A percentile compares a stretch with the other conserved stretches of the same genome.
These are phyloP conservation scores for Tritrichomonas foetus DNA, from an alignment of 208 protist genomes.

Conservation along the genomic window DNA sequence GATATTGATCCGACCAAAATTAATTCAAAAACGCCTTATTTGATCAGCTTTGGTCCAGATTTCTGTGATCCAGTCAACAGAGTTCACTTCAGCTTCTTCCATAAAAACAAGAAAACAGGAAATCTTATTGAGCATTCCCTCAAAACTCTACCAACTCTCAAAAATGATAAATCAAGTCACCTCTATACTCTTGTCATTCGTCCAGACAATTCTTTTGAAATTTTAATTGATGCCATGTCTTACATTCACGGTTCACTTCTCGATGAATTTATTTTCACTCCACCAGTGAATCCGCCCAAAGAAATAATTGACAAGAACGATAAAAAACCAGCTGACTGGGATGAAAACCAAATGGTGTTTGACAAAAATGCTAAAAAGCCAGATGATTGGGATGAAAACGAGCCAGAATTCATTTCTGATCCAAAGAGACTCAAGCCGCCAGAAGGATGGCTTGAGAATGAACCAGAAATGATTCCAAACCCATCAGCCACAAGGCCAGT, in stretches of 20 bases:
- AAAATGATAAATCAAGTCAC: conserved; percentile 47
- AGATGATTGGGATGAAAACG: conserved; percentile 52
- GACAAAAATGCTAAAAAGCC: conserved; percentile 44
- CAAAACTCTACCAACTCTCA: background rate
- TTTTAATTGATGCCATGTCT: conserved; percentile 49
- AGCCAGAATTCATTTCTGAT: background rate
- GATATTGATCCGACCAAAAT: conserved; percentile 1
- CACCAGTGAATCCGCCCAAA: conserved; percentile 47
- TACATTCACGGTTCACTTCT: conserved; percentile 42
- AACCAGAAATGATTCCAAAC: conserved; percentile 43
- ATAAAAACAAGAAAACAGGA: conserved; percentile 44
- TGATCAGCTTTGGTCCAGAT: conserved; percentile 60
- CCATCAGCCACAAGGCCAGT: conserved; percentile 52
- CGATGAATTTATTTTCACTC: conserved; percentile 51
- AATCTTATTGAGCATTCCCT: conserved; percentile 42
- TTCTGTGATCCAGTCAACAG: conserved; percentile 45
- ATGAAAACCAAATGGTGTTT: conserved; percentile 21
- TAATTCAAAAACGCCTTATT: conserved; percentile 48
- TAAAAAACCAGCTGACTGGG: conserved; percentile 53
- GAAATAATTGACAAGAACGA: conserved; percentile 53
- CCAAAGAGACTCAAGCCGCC: background rate
- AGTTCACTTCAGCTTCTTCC: conserved; percentile 52
- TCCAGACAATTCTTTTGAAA: conserved; percentile 47
- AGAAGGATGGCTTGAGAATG: conserved; percentile 51
- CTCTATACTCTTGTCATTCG: conserved; percentile 49